Evolutionary conservation across 176 grass and related monocot genomes (phyloP).

Genomic region (Zea mays): Zm-B73-REFERENCE-NAM-5.0 NC_050096.1:285363001-285363500

Average conservation of each 20-base stretch:
- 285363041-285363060: too few species aligned
- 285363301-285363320: constrained; percentile 78
- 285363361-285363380: not conserved
- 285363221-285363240: constrained; percentile 41
- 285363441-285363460: not conserved
- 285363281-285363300: constrained; percentile 65
- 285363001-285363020: too few species aligned
- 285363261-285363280: constrained; percentile 49
- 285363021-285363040: too few species aligned
- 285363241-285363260: constrained; percentile 46
- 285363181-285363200: too few species aligned
- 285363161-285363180: too few species aligned
- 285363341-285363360: not conserved
- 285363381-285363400: not conserved
- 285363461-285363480: not conserved
- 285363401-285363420: too few species aligned
- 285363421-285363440: not conserved
- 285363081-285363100: too few species aligned
- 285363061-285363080: too few species aligned
- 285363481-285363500: not conserved
- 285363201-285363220: constrained; percentile 68
- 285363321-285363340: constrained; percentile 69
- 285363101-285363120: too few species aligned
- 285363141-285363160: too few species aligned
- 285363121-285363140: too few species aligned